phyloP scores from a whole-genome alignment of 305 asterid species.

The Fraxinus greggii region DNA sequence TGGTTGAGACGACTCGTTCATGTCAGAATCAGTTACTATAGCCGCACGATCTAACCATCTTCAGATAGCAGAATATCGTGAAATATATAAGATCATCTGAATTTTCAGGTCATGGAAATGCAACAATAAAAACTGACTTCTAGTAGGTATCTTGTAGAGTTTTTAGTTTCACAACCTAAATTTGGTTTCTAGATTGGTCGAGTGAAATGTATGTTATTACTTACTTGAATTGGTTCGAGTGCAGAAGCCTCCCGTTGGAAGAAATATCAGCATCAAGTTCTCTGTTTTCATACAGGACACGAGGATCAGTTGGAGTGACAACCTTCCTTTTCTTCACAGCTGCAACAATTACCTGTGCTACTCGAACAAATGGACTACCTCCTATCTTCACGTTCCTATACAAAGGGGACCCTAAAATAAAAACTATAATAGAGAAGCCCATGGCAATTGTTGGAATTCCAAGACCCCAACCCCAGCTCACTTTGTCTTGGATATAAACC shows the following conservation, averaged over 20 bases:
- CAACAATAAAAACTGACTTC: neutral
- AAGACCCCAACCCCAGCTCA: slow-evolving; percentile 82
- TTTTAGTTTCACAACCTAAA: neutral
- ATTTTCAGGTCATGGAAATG: neutral
- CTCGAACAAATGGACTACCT: slow-evolving; percentile 73
- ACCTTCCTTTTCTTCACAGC: slow-evolving; percentile 52
- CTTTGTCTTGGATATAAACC: slow-evolving; percentile 73
- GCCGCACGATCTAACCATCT: slow-evolving; percentile 80
- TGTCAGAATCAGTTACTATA: slow-evolving; percentile 36
- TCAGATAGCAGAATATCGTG: neutral
- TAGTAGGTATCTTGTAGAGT: neutral
- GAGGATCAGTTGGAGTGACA: slow-evolving; percentile 29
- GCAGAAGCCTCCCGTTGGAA: slow-evolving; percentile 57
- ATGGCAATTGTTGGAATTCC: slow-evolving; percentile 78
- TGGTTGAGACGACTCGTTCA: slow-evolving; percentile 31
- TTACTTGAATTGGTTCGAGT: slow-evolving; percentile 73
- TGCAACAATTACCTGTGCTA: slow-evolving; percentile 63
- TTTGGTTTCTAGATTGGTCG: neutral
- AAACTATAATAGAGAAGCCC: slow-evolving; percentile 48
- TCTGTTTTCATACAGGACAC: slow-evolving; percentile 48
- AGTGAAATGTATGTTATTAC: neutral
- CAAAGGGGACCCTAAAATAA: slow-evolving; percentile 54
- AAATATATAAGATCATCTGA: neutral
- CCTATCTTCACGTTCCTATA: slow-evolving; percentile 63
- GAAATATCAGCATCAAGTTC: slow-evolving; percentile 62